These are phyloP conservation scores for Alloteropsis semialata DNA, from an alignment of 176 grass and related monocot genomes.

Conservation along the genomic window DNA sequence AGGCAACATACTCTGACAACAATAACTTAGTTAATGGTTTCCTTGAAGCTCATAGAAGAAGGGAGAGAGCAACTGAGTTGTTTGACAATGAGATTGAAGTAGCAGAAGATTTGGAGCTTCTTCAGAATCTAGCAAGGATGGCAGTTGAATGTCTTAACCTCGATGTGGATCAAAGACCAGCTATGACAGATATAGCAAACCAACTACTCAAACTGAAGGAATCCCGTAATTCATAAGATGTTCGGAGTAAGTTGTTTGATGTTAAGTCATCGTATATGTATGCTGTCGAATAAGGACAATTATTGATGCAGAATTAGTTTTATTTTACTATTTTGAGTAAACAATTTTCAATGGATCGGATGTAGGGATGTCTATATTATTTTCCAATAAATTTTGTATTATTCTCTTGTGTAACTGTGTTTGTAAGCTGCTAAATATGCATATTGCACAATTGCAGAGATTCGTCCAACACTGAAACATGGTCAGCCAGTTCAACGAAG, in stretches of 20 bases:
- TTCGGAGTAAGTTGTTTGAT: not conserved
- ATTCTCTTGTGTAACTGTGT: not conserved
- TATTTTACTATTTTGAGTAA: not conserved
- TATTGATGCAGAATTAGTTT: not conserved
- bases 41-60: not conserved
- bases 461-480: not conserved
- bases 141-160: not conserved
- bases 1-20: not conserved
- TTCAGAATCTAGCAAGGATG: not conserved
- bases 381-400: not conserved
- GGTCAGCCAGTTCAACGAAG: not conserved
- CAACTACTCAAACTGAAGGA: not conserved
- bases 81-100: not conserved
- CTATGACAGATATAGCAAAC: not conserved
- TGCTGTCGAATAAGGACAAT: not conserved
- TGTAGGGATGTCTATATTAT: not conserved
- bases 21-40: not conserved
- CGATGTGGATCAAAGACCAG: not conserved
- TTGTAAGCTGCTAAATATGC: not conserved
- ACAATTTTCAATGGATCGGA: not conserved
- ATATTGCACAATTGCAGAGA: not conserved
- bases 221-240: not conserved
- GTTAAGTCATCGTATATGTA: not conserved
- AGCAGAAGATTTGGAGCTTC: not conserved
- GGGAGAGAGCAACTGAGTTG: not conserved